phyloP scores from a whole-genome alignment of 2,329 filamentous ascomycete species.

The Lachnellula willkommii region DNA sequence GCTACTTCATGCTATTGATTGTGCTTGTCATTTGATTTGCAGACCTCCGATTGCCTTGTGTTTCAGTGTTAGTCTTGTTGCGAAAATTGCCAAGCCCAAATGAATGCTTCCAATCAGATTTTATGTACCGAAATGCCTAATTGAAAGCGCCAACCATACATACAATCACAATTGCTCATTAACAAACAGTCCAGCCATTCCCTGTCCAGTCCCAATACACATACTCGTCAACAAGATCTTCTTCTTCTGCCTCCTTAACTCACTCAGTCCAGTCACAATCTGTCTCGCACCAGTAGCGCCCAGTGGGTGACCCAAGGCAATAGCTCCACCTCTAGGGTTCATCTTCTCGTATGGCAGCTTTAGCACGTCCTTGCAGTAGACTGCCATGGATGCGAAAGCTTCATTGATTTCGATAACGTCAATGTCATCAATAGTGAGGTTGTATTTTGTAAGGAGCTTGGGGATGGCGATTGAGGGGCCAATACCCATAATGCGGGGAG shows the following conservation, averaged over 20 bases:
- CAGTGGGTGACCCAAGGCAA: constrained; percentile 78
- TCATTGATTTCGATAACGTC: constrained; percentile 95
- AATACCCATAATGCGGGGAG: constrained; percentile 96
- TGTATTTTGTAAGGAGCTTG: constrained; percentile 79
- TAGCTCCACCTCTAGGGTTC: constrained; percentile 76
- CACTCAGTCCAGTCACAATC: constrained; percentile 83
- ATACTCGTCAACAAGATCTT: constrained; percentile 87
- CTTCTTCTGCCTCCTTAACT: constrained; percentile 74
- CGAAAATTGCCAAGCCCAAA: too few species aligned
- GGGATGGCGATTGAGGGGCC: constrained; percentile 68
- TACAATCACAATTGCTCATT: constrained; percentile 41
- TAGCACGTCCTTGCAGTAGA: constrained; percentile 77
- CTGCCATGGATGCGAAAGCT: constrained; percentile 95
- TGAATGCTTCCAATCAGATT: not conserved
- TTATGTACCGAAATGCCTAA: not conserved
- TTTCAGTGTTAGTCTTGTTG: too few species aligned
- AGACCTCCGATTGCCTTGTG: too few species aligned
- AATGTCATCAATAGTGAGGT: constrained; percentile 72
- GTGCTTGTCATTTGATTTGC: too few species aligned
- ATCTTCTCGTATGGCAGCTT: constrained; percentile 69
- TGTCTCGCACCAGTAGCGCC: constrained; percentile 72
- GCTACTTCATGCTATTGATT: too few species aligned
- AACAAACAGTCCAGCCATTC: constrained; percentile 59
- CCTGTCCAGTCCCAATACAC: constrained; percentile 66
- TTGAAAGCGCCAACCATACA: not conserved